Conservation (phyloP, 768 basidiomycete genomes). For the Agrocybe chaxingu region DNA sequence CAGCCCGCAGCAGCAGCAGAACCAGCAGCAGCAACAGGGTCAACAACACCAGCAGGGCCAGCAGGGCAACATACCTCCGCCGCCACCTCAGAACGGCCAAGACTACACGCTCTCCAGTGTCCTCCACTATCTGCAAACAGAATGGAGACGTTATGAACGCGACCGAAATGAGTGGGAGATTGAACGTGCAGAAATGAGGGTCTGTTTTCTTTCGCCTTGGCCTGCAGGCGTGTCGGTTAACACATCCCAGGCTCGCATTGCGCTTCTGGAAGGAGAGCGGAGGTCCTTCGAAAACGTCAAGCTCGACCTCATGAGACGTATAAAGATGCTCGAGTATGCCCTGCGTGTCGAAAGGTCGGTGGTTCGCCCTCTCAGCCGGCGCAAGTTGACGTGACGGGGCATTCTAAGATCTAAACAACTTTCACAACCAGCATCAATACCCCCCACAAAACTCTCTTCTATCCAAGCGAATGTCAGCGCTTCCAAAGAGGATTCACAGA, state of each 20-base stretch:
- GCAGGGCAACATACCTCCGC: conserved; percentile 58
- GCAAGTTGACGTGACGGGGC: conserved; percentile 20
- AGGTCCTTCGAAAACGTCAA: conserved; percentile 97
- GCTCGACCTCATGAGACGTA: conserved; percentile 91
- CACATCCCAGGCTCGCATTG: conserved; percentile 80
- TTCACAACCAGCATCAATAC: conserved; percentile 52
- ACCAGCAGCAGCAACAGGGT: conserved; percentile 58
- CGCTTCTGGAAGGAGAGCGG: conserved; percentile 93
- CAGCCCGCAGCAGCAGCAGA: conserved; percentile 58
- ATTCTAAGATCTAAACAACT: conserved; percentile 75
- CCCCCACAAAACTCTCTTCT: conserved; percentile 63
- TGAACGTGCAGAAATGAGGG: conserved; percentile 98
- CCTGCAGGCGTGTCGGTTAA: conserved; percentile 27
- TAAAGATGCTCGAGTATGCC: conserved; percentile 99
- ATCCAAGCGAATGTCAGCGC: conserved; percentile 52
- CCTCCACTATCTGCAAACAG: conserved; percentile 95
- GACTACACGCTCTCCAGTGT: conserved; percentile 93
- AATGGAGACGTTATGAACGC: conserved; percentile 96
- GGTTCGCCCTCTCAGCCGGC: conserved; percentile 8
- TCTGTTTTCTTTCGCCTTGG: conserved; percentile 37
- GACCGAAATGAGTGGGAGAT: conserved; percentile 99
- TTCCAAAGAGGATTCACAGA: conserved; percentile 67
- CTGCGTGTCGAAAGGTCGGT: conserved; percentile 91
- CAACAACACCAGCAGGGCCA: conserved; percentile 49
- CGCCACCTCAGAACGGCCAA: conserved; percentile 82